These are phyloP conservation scores for Candida chauliodis DNA, from an alignment of 805 yeast species.

Conservation along the genomic window DNA sequence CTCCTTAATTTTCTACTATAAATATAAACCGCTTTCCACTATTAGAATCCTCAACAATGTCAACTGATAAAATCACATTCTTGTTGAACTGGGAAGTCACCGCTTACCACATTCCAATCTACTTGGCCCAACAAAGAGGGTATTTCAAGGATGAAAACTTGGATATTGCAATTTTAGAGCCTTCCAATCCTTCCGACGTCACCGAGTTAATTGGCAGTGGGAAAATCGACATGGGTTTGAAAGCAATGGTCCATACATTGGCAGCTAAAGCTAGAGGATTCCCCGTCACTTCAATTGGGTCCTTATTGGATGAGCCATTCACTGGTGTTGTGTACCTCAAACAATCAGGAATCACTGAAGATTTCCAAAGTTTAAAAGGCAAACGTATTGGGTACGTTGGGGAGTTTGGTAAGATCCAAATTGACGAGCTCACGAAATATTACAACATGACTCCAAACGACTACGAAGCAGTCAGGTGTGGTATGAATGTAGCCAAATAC, in stretches of 20 bases:
- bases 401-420: constrained; percentile 56
- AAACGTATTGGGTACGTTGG: constrained; percentile 56
- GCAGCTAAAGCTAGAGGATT: constrained; percentile 59
- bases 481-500: constrained; percentile 56
- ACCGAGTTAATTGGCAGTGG: constrained; percentile 57
- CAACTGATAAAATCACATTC: constrained; percentile 48
- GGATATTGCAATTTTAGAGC: constrained; percentile 51
- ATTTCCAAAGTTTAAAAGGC: constrained; percentile 50
- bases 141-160: constrained; percentile 49
- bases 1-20: background rate
- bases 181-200: constrained; percentile 56
- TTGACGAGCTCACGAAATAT: constrained; percentile 53
- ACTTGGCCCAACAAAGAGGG: constrained; percentile 47
- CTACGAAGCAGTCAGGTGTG: constrained; percentile 56
- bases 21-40: background rate
- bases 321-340: constrained; percentile 52
- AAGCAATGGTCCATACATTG: constrained; percentile 58
- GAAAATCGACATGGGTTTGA: constrained; percentile 55
- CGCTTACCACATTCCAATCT: constrained; percentile 54
- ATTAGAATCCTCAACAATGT: constrained; percentile 19
- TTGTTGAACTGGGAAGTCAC: constrained; percentile 53
- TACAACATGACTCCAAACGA: constrained; percentile 54
- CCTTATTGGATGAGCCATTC: constrained; percentile 55
- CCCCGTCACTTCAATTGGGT: constrained; percentile 54
- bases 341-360: constrained; percentile 48